Conservation (phyloP, 805 yeast genomes). For the Lachancea sp. region DNA sequence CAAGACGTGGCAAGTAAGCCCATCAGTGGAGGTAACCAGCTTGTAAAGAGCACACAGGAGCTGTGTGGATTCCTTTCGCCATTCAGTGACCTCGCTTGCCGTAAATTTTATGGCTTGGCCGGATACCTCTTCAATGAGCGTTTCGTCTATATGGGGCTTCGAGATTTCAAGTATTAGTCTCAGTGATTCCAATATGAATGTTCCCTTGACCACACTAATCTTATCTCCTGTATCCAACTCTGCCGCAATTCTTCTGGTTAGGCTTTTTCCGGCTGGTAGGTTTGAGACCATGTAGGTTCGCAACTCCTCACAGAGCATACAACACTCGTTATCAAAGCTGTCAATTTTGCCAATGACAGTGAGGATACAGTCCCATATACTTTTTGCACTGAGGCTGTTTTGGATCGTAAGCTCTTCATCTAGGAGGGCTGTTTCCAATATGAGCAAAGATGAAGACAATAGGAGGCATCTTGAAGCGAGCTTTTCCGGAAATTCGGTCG, state of each 20-base stretch:
- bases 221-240: background rate
- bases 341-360: conserved; percentile 18
- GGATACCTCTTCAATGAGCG: background rate
- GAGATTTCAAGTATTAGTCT: background rate
- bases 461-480: conserved; percentile 25
- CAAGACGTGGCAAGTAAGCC: background rate
- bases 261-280: background rate
- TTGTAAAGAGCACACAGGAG: conserved; percentile 1
- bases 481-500: conserved; percentile 22
- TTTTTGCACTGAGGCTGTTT: conserved; percentile 3
- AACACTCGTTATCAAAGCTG: conserved; percentile 23
- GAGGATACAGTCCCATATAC: conserved; percentile 21
- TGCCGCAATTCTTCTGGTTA: background rate
- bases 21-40: background rate
- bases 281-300: conserved; percentile 11
- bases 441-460: conserved; percentile 20
- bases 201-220: background rate
- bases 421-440: conserved; percentile 4
- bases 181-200: conserved; percentile 2
- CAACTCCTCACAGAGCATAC: conserved; percentile 21
- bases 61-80: conserved; percentile 7
- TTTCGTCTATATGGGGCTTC: background rate
- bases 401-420: background rate
- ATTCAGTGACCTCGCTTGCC: conserved; percentile 7
- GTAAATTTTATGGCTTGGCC: background rate